Evolutionary conservation across 2,329 filamentous ascomycete species (phyloP).

Genomic region (Diplodia mutila): DNA sequence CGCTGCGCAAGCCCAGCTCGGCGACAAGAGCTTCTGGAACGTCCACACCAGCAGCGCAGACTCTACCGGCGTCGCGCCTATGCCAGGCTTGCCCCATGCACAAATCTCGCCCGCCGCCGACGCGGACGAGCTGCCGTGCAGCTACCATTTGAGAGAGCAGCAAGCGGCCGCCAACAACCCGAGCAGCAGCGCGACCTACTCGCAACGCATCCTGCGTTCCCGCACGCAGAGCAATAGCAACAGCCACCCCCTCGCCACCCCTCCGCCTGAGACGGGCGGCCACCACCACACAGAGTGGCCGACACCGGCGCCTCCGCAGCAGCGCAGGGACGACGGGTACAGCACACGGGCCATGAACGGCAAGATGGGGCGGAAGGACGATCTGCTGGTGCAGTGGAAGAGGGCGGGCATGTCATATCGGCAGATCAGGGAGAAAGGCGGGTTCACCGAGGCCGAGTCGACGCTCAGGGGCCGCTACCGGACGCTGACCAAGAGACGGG

Average conservation of each 20-base stretch:
- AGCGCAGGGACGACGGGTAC: background rate
- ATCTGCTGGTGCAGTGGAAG: conserved; percentile 58
- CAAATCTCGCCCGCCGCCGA: conserved; percentile 18
- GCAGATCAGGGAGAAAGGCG: conserved; percentile 61
- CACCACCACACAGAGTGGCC: background rate
- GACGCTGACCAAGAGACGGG: conserved; percentile 65
- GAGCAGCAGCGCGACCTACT: no score
- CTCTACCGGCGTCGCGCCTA: background rate
- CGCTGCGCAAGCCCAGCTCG: background rate
- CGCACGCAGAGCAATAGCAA: background rate
- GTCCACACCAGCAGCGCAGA: background rate
- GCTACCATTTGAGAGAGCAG: background rate
- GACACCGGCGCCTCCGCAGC: background rate
- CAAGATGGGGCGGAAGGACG: conserved; percentile 30
- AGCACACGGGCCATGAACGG: background rate
- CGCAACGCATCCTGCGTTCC: background rate
- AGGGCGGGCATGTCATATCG: conserved; percentile 64
- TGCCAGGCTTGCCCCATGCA: conserved; percentile 14
- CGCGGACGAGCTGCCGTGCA: conserved; percentile 1
- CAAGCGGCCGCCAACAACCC: background rate
- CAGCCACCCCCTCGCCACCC: background rate
- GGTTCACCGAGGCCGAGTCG: conserved; percentile 68
- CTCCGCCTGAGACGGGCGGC: background rate
- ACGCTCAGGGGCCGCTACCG: conserved; percentile 72
- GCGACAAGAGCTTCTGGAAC: background rate